Percentiles rank a stretch among this genome's conserved stretches.
Evolutionary conservation across 768 basidiomycete species (phyloP).

Genomic region (Mycena rebaudengoi): DNA sequence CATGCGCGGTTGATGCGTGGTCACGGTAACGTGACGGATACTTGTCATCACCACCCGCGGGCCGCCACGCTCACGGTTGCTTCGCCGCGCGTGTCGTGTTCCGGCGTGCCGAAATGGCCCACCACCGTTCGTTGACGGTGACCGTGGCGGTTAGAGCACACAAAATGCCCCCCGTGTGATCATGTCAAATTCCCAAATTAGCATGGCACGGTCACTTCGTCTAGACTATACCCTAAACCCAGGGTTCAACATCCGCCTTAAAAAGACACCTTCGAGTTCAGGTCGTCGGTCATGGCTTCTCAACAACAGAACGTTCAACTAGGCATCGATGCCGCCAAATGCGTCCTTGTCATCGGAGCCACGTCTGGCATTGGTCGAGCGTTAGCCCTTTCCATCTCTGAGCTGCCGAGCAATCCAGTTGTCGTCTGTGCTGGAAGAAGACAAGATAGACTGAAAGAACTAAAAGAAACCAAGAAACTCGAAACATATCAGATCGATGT

Average conservation of each 20-base stretch:
- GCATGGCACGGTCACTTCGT: no score
- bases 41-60: no score
- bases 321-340: constrained; percentile 55
- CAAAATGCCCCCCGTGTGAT: no score
- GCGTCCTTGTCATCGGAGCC: constrained; percentile 63
- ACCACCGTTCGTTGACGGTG: no score
- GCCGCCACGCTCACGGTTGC: background rate
- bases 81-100: background rate
- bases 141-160: no score
- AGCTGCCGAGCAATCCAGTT: constrained; percentile 50
- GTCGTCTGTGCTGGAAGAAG: constrained; percentile 47
- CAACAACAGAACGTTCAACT: constrained; percentile 22
- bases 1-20: background rate
- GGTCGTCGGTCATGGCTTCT: background rate
- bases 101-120: background rate
- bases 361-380: constrained; percentile 67
- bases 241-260: background rate
- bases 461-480: constrained; percentile 47
- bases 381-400: constrained; percentile 58
- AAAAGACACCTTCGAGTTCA: background rate
- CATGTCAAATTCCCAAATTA: no score
- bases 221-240: no score
- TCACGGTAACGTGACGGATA: background rate
- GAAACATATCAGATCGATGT: constrained; percentile 55
- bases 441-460: constrained; percentile 60